Base-by-base conservation (phyloP, 805 yeast species). In the Candida incommunis region DNA sequence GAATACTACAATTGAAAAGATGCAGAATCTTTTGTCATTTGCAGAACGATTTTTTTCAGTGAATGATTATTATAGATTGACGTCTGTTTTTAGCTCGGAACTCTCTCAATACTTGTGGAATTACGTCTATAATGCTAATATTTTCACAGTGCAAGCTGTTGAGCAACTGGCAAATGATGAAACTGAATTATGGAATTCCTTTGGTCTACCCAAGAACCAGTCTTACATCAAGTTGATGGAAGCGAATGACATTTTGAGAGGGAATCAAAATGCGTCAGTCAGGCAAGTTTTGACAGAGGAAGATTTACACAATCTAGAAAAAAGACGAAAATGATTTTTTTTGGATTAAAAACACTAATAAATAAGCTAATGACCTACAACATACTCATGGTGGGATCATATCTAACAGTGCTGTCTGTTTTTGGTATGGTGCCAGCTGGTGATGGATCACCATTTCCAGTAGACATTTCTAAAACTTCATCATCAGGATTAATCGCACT, bases 61-160 rank as follows among this genome's bases (percentile, higher is more conserved):
- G 1, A 49, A 58, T 3, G 69, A 66, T 41, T 58, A 51, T 44
- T 49, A 57, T 22, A 48, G 51, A 3, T 47, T 66, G 29, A 51
- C 57, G 31, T 43, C 53, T 3, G 41, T 46, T 9, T 46, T 69
- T 5, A 54, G 66, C 1, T 41, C 45, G 3, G 54, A 57, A 2
- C 45, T 70, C n/a, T 58, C 65, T 2, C 49, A 50, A 18, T 66
- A 67, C 44, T 55, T 71, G 42, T 66, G 64, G 55, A 60, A 56
- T 23, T 61, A 63, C 43, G 58, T 71, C 13, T 54, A 69, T 7
- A 60, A 61, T 49, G 65, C 66, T 5, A 64, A 64, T 48, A 55
- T 51, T 41, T 71, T 70, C 52, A 56, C 57, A 13, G 22, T 25
- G 3, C 25, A 40, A 5, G 71, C 72, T 3, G 70, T 68, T 2